Percentiles rank a stretch among this genome's conserved stretches.
These are phyloP conservation scores for Penicillium crustosum DNA, from an alignment of 2,329 filamentous ascomycete genomes.

Conservation along the genomic window DNA sequence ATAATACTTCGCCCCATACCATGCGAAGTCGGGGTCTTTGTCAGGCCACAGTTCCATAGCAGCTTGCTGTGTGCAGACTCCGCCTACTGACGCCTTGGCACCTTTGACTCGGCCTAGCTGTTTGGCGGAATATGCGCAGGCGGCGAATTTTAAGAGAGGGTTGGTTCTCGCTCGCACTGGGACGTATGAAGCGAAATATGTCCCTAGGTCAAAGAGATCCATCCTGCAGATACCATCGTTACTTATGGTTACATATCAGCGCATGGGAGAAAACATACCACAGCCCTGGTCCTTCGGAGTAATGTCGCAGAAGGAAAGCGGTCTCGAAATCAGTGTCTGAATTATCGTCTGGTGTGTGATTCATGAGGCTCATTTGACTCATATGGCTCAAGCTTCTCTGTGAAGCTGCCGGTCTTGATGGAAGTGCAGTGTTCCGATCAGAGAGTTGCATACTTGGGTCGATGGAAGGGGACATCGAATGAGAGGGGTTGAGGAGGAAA, in stretches of 20 bases:
- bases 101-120: conserved; percentile 58
- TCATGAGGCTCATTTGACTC: conserved; percentile 9
- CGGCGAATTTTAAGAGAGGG: conserved; percentile 52
- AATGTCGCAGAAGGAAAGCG: conserved; percentile 61
- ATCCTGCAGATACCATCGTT: conserved; percentile 33
- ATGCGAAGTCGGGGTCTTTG: conserved; percentile 56
- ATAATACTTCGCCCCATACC: conserved; percentile 63
- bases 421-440: conserved; percentile 33
- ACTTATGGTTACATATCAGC: neutral
- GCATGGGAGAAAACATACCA: conserved; percentile 45
- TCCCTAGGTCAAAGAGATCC: conserved; percentile 52
- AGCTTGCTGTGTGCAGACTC: conserved; percentile 47
- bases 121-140: conserved; percentile 63
- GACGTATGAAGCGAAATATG: conserved; percentile 61
- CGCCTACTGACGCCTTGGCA: conserved; percentile 52
- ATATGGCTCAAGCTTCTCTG: conserved; percentile 23
- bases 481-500: conserved; percentile 55
- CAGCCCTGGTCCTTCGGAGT: conserved; percentile 59
- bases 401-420: conserved; percentile 25
- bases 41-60: conserved; percentile 56
- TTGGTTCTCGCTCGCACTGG: conserved; percentile 57
- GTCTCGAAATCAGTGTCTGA: conserved; percentile 55
- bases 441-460: conserved; percentile 43
- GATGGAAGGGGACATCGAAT: conserved; percentile 45
- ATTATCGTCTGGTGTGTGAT: conserved; percentile 28